A percentile compares a stretch with the other conserved stretches of the same genome.
These are phyloP conservation scores for Fraxinus anomala DNA, from an alignment of 257 asterid genomes.

Conservation along the genomic window DNA sequence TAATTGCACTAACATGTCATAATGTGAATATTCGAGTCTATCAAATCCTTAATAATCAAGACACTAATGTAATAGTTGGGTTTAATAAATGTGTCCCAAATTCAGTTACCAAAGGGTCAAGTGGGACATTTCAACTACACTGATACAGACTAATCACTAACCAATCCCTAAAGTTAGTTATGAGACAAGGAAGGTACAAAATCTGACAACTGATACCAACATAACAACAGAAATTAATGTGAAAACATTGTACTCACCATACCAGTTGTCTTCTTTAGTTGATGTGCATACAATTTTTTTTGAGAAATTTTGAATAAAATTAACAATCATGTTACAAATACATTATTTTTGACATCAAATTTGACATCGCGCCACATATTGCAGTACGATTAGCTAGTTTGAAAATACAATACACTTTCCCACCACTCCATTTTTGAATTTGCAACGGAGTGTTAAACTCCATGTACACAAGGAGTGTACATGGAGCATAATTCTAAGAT, in stretches of 20 bases:
- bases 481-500: too few relatives aligned
- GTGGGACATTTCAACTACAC: not conserved
- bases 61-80: not conserved
- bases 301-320: too few relatives aligned
- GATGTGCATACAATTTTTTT: not conserved
- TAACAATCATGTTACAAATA: too few relatives aligned
- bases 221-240: not conserved
- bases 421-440: too few relatives aligned
- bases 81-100: not conserved
- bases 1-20: too few relatives aligned
- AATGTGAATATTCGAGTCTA: not conserved
- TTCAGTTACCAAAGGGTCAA: not conserved
- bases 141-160: not conserved
- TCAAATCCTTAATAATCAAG: not conserved
- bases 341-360: too few relatives aligned
- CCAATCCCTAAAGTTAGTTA: not conserved
- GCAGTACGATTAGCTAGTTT: too few relatives aligned
- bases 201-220: not conserved
- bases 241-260: not conserved
- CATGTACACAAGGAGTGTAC: too few relatives aligned
- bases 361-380: too few relatives aligned
- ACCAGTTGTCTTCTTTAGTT: not conserved
- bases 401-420: too few relatives aligned
- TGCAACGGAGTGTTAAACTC: too few relatives aligned
- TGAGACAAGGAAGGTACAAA: not conserved